Base-by-base conservation (phyloP, 176 grass and related monocot genomes). In the Hordeum marinum region DNA sequence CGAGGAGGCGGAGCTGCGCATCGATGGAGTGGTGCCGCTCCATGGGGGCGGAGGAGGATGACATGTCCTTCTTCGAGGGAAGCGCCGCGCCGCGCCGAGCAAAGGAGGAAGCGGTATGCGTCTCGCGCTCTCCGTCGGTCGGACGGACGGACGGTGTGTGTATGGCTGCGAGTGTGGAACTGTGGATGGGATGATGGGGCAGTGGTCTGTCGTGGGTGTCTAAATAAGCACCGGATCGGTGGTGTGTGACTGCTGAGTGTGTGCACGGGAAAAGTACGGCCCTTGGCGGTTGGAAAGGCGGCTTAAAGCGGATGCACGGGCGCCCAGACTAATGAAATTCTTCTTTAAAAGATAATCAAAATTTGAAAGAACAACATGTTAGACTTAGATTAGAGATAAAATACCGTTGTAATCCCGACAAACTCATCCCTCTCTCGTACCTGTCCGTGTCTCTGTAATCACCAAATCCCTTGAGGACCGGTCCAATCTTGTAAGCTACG, bases 21-120 rank as follows among this genome's bases (percentile, higher is more conserved):
- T 92, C 93, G 78, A 95, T 95, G 85, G 93, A 95, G 25, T 85
- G 88, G 78, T 90, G 91, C 59, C 29, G 36, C 75, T 87, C 82
- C 42, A 78, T 35, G 20, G 48, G 20, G 17, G 36, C 41, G 37
- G 17, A 25, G 66, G 50, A 31, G 9, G 69, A 82, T 68, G 61
- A 21, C 18, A 21, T 60, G 8, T 23, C 9, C 57, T 1, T 36
- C 7, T 36, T 74, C 71, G 42, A 41, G 69, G 69, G 39, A 43
- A 14, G 52, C 75, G 32, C 75, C 11, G 23, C 18, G 48, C 5
- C 48, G 52, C 18, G 10, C 27, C 64, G 64, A 67, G 64, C 14
- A 34, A 32, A 32, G 73, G 27, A 34, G 46, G n/a, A 41, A 40
- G n/a, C 12, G 31, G 32, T 34, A 3, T 8, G 65, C 7, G 65